phyloP scores from a whole-genome alignment of 208 protist species.

The Phytomonas francai region DNA sequence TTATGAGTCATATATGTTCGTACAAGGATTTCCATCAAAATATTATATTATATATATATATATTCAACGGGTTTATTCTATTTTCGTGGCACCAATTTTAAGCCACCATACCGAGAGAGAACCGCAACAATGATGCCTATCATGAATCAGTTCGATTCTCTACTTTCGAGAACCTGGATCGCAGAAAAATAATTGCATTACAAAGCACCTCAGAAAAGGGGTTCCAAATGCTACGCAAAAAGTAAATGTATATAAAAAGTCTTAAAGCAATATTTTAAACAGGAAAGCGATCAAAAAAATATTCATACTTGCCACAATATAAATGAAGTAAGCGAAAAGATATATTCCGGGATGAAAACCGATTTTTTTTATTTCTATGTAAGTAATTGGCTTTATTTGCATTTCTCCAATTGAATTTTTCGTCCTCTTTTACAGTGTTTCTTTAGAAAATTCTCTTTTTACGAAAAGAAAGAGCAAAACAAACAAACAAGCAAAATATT shows the following conservation, averaged over 20 bases:
- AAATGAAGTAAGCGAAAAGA: not conserved
- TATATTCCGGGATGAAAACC: not conserved
- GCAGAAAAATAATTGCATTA: not conserved
- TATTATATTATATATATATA: not conserved
- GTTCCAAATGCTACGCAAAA: not conserved
- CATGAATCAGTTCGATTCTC: not conserved
- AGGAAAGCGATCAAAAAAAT: conserved; percentile 1
- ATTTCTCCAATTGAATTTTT: not conserved
- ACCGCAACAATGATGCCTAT: not conserved
- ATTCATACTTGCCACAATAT: not conserved
- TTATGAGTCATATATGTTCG: not conserved
- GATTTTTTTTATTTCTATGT: not conserved
- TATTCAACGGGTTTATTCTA: not conserved
- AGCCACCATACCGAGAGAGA: not conserved
- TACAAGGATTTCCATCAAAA: not conserved
- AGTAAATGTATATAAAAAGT: conserved; percentile 10
- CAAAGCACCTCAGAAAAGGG: not conserved
- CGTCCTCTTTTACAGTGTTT: not conserved
- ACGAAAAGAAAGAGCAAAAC: conserved; percentile 4
- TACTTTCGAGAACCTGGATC: not conserved
- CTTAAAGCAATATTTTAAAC: not conserved
- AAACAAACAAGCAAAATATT: not conserved
- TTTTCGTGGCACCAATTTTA: not conserved
- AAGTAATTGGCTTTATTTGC: not conserved
- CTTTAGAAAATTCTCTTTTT: not conserved